Conservation (phyloP, 202 grass and related monocot species). For the Zoysia matrella region DNA sequence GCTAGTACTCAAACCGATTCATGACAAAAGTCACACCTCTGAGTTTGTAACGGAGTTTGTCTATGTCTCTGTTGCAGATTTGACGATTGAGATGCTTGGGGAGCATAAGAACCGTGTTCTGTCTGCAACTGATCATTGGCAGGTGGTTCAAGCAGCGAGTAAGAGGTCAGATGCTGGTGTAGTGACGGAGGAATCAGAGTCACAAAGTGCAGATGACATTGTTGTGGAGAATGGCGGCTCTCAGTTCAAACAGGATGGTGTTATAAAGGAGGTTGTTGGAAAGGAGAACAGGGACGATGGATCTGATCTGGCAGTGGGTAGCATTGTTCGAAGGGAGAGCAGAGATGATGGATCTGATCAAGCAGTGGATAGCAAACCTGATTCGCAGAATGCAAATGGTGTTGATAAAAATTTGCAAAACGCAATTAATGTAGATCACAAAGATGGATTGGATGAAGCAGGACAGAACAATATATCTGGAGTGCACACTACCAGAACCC, state of each 20-base stretch:
- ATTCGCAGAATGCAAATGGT: neutral
- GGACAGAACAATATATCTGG: neutral
- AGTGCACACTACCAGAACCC: neutral
- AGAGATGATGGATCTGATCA: slow-evolving; percentile 6
- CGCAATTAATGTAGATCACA: slow-evolving; percentile 10
- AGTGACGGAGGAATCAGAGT: slow-evolving; percentile 18
- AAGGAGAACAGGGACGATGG: neutral
- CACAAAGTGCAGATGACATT: slow-evolving; percentile 13
- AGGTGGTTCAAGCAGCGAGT: slow-evolving; percentile 40
- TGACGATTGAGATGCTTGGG: slow-evolving; percentile 45
- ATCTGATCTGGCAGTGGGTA: no score
- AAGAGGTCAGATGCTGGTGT: neutral
- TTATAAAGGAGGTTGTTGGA: slow-evolving; percentile 36
- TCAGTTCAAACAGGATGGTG: neutral
- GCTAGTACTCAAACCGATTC: neutral
- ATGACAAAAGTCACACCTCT: neutral
- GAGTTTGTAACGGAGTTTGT: neutral
- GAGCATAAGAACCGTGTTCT: slow-evolving; percentile 79
- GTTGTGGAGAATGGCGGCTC: slow-evolving; percentile 25
- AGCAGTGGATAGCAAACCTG: neutral
- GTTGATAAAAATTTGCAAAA: neutral
- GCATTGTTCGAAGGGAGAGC: neutral
- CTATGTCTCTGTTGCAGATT: slow-evolving; percentile 40
- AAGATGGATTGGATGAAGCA: slow-evolving; percentile 7
- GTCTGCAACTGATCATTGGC: slow-evolving; percentile 51